Evolutionary conservation across 164 flowering plant genomes (phyloP), one percentile per base, ranked within the genome.

Genomic region (Euptelea pleiosperma): DNA sequence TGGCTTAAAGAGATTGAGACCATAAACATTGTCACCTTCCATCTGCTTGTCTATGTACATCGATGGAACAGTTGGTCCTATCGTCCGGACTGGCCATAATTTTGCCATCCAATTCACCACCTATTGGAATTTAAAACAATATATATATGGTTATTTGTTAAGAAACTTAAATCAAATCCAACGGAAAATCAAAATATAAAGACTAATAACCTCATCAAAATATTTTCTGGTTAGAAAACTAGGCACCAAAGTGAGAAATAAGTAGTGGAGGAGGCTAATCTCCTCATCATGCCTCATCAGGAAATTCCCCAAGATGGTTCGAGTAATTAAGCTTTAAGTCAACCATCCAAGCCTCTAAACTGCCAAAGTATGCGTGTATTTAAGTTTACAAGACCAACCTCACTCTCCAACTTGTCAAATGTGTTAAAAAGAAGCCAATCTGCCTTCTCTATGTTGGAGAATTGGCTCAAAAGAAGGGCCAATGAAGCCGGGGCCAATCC

Each of bases 41-140:
- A 56, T 3, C 19, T 65, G 24, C 8, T 49, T 68, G 60, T 57
- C 62, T 7, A 68, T 21, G 64, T 60, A 76, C 7, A 60, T 28
- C 2, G 72, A 61, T 1, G 72, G 66, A 11, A 73, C 7, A 5
- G 74, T 58, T 26, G 79, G 79, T 35, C 79, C 79, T 6, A 76
- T 50, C 0, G 72, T n/a, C n/a, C n/a, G 21, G 18, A n/a, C 6
- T 24, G 30, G 64, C 57, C 12, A 63, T 14, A 42, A 22, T 18
- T 52, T 33, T 21, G 22, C 41, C 48, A 52, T 52, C 57, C 57
- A 61, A 25, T 29, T 41, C 42, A 52, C 11, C 1, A 43, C 37
- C 65, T 61, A 25, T 16, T 0, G 3, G 31, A 33, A 22, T 12
- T 40, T 30, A 9, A 11, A 6, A 46, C n/a, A n/a, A n/a, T n/a